phyloP scores from a whole-genome alignment of 345 rosid species.

The Ceriops decandra region DNA sequence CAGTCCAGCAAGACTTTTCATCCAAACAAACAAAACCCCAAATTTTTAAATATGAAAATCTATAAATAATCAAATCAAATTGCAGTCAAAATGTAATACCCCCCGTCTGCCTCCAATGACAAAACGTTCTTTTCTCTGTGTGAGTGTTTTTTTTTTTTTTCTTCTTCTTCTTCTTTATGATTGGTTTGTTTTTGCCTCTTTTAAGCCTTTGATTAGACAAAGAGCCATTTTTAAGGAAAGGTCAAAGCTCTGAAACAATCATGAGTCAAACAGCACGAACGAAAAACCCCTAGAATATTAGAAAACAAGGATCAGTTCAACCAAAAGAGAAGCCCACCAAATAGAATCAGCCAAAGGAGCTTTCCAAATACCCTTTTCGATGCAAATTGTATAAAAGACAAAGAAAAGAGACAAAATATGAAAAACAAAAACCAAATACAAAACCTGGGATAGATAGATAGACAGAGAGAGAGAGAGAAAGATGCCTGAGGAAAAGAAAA shows the following conservation, averaged over 20 bases:
- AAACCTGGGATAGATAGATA: neutral
- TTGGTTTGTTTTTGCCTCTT: neutral
- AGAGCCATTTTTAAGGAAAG: neutral
- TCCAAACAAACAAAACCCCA: neutral
- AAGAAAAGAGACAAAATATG: neutral
- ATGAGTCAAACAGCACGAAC: slow-evolving; percentile 6
- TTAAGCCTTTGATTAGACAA: neutral
- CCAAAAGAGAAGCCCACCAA: slow-evolving; percentile 3
- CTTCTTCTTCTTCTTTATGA: too few relatives aligned
- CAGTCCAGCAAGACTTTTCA: slow-evolving; percentile 17
- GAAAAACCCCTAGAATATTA: slow-evolving; percentile 10
- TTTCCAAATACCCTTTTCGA: slow-evolving; percentile 17
- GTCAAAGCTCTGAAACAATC: neutral
- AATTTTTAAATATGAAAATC: neutral
- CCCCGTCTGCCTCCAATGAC: neutral
- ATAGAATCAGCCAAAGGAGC: slow-evolving; percentile 10
- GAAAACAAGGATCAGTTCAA: slow-evolving; percentile 10
- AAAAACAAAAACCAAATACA: neutral
- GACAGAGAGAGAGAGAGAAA: slow-evolving; percentile 2
- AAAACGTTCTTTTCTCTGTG: neutral
- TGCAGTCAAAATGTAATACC: slow-evolving; percentile 6
- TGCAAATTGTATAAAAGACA: slow-evolving; percentile 6
- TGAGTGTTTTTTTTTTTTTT: neutral
- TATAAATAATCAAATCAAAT: neutral
- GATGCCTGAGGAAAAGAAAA: neutral